A percentile compares a stretch with the other conserved stretches of the same genome.
These are phyloP conservation scores for Pulveroboletus sp. DNA, from an alignment of 768 basidiomycete species.

Conservation along the genomic window DNA sequence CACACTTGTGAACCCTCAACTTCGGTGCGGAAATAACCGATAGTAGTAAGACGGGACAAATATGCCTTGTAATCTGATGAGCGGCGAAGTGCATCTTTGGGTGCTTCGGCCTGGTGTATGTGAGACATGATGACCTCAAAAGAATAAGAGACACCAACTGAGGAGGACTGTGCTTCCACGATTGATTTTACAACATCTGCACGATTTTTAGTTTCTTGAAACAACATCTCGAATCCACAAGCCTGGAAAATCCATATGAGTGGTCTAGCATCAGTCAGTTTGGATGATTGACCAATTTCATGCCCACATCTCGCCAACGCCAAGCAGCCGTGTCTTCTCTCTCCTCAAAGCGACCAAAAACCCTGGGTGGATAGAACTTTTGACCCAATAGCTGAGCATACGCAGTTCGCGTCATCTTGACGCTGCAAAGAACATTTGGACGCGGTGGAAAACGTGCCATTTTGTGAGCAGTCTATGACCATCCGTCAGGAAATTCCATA, in stretches of 20 bases:
- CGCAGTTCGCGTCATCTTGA: constrained; percentile 82
- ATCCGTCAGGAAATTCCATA: constrained; percentile 2
- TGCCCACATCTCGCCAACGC: constrained; percentile 81
- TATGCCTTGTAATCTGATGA: constrained; percentile 69
- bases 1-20: constrained; percentile 72
- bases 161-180: constrained; percentile 37
- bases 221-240: constrained; percentile 96
- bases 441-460: constrained; percentile 88
- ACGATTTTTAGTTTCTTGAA: constrained; percentile 73
- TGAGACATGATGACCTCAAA: not conserved
- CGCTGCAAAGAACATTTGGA: constrained; percentile 52
- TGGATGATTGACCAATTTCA: constrained; percentile 72
- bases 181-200: constrained; percentile 34
- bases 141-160: constrained; percentile 38
- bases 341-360: constrained; percentile 74
- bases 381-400: constrained; percentile 93
- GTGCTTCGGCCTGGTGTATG: constrained; percentile 49
- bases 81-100: constrained; percentile 61
- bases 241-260: constrained; percentile 44
- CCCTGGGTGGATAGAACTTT: constrained; percentile 85
- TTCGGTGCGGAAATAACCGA: constrained; percentile 77
- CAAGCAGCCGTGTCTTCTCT: constrained; percentile 60
- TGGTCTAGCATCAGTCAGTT: not conserved
- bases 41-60: constrained; percentile 55
- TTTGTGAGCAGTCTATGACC: constrained; percentile 69